phyloP scores from a whole-genome alignment of 1,284 basidiomycete species.

The Austropuccinia psidii region DNA sequence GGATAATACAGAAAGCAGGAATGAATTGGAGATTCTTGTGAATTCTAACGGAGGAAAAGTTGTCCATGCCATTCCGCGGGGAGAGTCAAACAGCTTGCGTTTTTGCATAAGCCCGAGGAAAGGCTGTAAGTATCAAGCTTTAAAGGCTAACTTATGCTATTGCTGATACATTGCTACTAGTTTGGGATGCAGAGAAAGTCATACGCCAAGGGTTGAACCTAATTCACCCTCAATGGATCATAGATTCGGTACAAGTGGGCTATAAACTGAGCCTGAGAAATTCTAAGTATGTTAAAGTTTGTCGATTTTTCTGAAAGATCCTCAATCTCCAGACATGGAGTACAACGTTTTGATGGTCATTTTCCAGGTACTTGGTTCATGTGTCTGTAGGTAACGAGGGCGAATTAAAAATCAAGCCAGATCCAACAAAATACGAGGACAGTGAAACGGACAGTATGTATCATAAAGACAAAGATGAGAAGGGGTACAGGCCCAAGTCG shows the following conservation, averaged over 20 bases:
- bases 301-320: background rate
- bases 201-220: conserved; percentile 10
- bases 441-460: no score
- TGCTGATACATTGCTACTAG: background rate
- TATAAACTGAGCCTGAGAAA: background rate
- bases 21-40: conserved; percentile 12
- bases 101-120: conserved; percentile 2
- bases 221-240: conserved; percentile 29
- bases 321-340: background rate
- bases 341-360: background rate
- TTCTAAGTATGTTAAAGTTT: background rate
- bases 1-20: conserved; percentile 9
- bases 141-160: background rate
- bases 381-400: background rate
- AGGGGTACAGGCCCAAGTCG: no score
- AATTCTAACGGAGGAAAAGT: conserved; percentile 29
- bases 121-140: conserved; percentile 5
- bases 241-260: conserved; percentile 16
- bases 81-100: background rate
- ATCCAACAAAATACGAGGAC: background rate
- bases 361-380: background rate
- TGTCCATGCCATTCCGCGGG: conserved; percentile 10
- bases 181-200: conserved; percentile 8
- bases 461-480: no score
- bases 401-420: background rate